Base-by-base conservation (phyloP, 2,329 filamentous ascomycete genomes). In the Plenodomus lindquistii region DNA sequence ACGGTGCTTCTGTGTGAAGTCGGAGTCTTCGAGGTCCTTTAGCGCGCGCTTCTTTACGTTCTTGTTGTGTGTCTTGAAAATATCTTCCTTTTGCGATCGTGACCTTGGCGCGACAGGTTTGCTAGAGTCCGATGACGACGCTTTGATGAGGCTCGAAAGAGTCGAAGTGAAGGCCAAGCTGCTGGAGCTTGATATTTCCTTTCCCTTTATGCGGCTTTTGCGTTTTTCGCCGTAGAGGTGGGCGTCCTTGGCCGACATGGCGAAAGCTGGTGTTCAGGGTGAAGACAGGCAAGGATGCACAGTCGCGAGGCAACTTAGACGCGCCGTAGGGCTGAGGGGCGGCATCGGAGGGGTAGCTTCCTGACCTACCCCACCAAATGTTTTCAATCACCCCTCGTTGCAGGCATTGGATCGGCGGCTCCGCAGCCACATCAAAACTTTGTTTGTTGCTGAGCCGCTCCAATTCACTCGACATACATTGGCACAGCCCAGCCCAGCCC, bases 121-220 rank as follows among this genome's bases (percentile, higher is more conserved):
- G n/a, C 76, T 70, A 48, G 72, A 50, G 48, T 77, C 63, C 18
- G 75, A 57, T 19, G 80, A 71, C 27, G 80, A 75, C 52, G 76
- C 54, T 48, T 66, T 67, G 74, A 97, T 90, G 46, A 97, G 84
- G 38, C 86, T 89, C 60, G 88, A 87, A 54, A 97, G 84, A 57
- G 94, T 89, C 10, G 90, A 89, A n/a, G 88, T 85, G 76, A 99
- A 97, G 67, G 91, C 85, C 45, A 96, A 83, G 37, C 84, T 85
- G 16, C 85, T 87, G 16, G 91, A 83, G 16, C 85, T 84, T 17
- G 81, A 79, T 48, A 89, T 83, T 63, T 88, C 85, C 65, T 85
- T 86, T 66, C 82, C 82, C 62, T 76, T 73, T 24, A 56, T 50
- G 46, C 61, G 60, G 68, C 69, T 51, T 72, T 91, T 93, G 10